Percentiles rank a stretch among this genome's conserved stretches.
These are phyloP conservation scores for Lactarius indigo DNA, from an alignment of 768 basidiomycete species.

Conservation along the genomic window DNA sequence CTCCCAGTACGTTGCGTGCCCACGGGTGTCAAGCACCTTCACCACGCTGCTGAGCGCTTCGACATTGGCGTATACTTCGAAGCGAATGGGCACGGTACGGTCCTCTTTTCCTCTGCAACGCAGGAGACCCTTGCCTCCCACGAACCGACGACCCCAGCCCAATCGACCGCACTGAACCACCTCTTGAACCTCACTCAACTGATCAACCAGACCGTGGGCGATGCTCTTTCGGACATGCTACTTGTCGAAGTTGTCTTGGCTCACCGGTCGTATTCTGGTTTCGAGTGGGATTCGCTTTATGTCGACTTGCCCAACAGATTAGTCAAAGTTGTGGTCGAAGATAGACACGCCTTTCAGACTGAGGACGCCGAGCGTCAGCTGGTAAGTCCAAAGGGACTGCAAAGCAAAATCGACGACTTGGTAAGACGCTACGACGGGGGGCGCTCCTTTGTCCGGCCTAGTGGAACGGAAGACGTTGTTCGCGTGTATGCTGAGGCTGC, in stretches of 20 bases:
- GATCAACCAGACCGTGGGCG: constrained; percentile 98
- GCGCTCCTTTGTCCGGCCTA: constrained; percentile 91
- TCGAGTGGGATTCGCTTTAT: constrained; percentile 92
- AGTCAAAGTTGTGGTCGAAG: constrained; percentile 85
- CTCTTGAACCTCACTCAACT: constrained; percentile 74
- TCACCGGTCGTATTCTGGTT: constrained; percentile 77
- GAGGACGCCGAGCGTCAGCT: constrained; percentile 91
- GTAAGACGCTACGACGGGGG: constrained; percentile 77
- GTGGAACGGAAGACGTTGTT: constrained; percentile 97
- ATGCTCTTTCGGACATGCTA: constrained; percentile 93
- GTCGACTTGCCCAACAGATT: constrained; percentile 91
- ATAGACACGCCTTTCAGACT: constrained; percentile 82
- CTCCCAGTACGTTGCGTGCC: constrained; percentile 93
- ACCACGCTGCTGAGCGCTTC: constrained; percentile 93
- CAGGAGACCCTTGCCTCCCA: constrained; percentile 56
- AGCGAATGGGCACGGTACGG: constrained; percentile 98
- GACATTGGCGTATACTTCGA: constrained; percentile 99
- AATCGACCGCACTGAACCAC: constrained; percentile 74
- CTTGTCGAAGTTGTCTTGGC: constrained; percentile 91
- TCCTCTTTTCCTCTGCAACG: constrained; percentile 82
- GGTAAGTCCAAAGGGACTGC: constrained; percentile 74
- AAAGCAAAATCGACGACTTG: constrained; percentile 77
- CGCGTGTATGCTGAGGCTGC: constrained; percentile 94
- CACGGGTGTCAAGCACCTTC: constrained; percentile 97
- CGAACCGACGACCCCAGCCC: constrained; percentile 77